Evolutionary conservation across 306 rosid genomes (phyloP).

Genomic region (Ochetophila trinervis): DNA sequence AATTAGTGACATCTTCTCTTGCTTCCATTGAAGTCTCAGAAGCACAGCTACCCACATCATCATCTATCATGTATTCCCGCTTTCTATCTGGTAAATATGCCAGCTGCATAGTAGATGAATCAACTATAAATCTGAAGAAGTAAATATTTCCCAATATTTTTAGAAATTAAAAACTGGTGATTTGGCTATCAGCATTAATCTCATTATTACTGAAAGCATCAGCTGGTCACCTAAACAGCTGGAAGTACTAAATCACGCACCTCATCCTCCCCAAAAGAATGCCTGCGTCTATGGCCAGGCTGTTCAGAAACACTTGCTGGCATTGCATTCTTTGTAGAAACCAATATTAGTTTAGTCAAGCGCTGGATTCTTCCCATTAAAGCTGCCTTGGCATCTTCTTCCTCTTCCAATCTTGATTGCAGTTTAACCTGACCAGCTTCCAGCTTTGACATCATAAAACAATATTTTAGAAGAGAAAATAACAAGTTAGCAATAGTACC

Average conservation of each 20-base stretch:
- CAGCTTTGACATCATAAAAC: slow-evolving; percentile 51
- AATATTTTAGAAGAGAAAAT: slow-evolving; percentile 26
- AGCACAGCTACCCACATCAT: slow-evolving; percentile 55
- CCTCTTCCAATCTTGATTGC: slow-evolving; percentile 83
- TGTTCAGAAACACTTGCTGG: slow-evolving; percentile 58
- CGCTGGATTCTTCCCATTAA: slow-evolving; percentile 90
- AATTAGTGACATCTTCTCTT: slow-evolving; percentile 50
- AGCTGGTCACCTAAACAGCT: slow-evolving; percentile 2
- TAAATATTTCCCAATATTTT: slow-evolving; percentile 7
- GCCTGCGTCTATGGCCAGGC: slow-evolving; percentile 64
- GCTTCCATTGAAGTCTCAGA: slow-evolving; percentile 63
- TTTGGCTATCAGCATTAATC: slow-evolving; percentile 6
- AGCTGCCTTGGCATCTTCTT: slow-evolving; percentile 89
- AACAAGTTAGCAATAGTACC: slow-evolving; percentile 3
- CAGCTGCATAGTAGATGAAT: slow-evolving; percentile 53
- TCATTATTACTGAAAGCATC: slow-evolving; percentile 7
- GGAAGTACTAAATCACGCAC: slow-evolving; percentile 34
- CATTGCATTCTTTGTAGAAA: slow-evolving; percentile 66
- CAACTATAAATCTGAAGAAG: slow-evolving; percentile 1
- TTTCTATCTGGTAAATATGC: slow-evolving; percentile 85
- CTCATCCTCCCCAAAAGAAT: slow-evolving; percentile 96
- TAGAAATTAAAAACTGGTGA: background rate
- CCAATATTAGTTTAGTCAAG: slow-evolving; percentile 76
- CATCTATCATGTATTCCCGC: slow-evolving; percentile 58
- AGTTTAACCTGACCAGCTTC: slow-evolving; percentile 87